Evolutionary conservation across 2,329 filamentous ascomycete species (phyloP), one percentile per base, ranked within the genome.

Genomic region (Parastagonospora avenae): DNA sequence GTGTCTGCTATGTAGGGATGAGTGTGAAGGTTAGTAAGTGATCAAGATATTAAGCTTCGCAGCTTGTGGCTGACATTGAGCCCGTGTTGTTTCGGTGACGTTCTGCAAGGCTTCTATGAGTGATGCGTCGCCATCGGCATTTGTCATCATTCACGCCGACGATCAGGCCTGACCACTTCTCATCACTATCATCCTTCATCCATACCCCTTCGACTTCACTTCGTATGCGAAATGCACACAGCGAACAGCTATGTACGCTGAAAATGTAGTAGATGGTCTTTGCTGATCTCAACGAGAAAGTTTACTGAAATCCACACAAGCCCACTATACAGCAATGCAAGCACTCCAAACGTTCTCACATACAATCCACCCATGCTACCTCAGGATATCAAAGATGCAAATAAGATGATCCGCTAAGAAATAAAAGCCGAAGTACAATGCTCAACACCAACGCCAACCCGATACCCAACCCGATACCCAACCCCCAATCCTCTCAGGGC

Each of bases 21-120:
- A 64, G 57, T 64, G 44, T 15, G n/a, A 38, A 16, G 29, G 50
- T 70, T 61, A 71, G 63, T 57, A 6, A 41, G 46, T 53, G 59
- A 68, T 70, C 61, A 70, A 65, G 60, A 70, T 61, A 50, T 59
- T 48, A 52, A 41, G 54, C 57, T 63, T 59, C 54, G 60, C 55
- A 61, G 55, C 57, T 40, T 46, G 46, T 50, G 46, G 55, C 54
- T 58, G 55, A 63, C 44, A 57, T 52, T 35, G 36, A 53, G 57
- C 59, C 55, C 36, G 54, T 33, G 52, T 50, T 54, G 52, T 49
- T 67, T 64, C 62, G 52, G 60, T 68, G 64, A 64, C 59, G 56
- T 73, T 73, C 70, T 60, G 56, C 56, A 61, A 67, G 64, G 63
- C 60, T 72, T 72, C 69, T 62, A 73, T 60, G 42, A 42, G 29